Evolutionary conservation across 257 asterid species (phyloP), one percentile per base, ranked within the genome.

Genomic region (Catharanthus roseus): DNA sequence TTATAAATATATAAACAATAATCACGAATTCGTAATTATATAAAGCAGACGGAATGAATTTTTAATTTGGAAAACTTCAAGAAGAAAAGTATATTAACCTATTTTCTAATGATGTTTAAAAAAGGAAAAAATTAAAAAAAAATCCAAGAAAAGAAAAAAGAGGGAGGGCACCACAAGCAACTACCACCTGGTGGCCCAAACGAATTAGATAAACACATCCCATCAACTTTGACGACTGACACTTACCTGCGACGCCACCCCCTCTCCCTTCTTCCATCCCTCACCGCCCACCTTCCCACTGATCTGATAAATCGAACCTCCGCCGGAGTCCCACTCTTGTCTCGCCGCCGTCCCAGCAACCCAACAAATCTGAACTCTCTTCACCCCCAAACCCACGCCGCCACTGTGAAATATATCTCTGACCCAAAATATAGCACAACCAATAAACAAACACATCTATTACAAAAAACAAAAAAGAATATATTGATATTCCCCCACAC

Each of bases 371-470:
- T 44, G 71, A 66, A 65, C 74, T 41, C 50, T 44, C 58, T 42
- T 28, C 34, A 23, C 38, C 56, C 21, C 47, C 57, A 15, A 26
- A 31, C 26, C 62, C 31, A 28, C 76, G 70, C 80, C 67, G 75
- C 76, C 84, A 39, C 75, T 69, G 75, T 58, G 41, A 75, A 63
- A 28, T n/a, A n/a, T n/a, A n/a, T 44, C 33, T 33, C 76, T 65
- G 72, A 78, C 51, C 23, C 41, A 3, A 50, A 36, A 68, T n/a
- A 42, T 16, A 13, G 47, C 31, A 49, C 70, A 42, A 5, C 29
- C 34, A 63, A 53, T 47, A 57, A 26, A 23, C 16, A 34, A 63
- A 29, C n/a, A 66, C 39, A 44, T 24, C 67, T 50, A 15, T 72
- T 47, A 16, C 23, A 62, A 64, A 65, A 80, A 8, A 39, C 72